These are phyloP conservation scores for Bipolaris victoriae DNA, from an alignment of 2,329 filamentous ascomycete species.

Conservation along the genomic window DNA sequence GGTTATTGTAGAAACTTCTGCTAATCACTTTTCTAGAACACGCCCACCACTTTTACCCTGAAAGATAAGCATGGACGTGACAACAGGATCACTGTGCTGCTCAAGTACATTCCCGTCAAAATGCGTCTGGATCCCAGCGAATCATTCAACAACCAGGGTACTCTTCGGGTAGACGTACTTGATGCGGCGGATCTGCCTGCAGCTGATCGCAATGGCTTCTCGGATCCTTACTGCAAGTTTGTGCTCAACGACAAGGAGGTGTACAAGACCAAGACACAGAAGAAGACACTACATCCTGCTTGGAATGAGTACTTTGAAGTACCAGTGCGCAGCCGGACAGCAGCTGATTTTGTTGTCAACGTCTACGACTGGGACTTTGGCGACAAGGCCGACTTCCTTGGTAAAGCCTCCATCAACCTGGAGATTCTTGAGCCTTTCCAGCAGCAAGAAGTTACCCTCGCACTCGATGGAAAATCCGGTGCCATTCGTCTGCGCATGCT, in stretches of 20 bases:
- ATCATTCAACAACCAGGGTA: constrained; percentile 99
- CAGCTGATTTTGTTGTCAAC: constrained; percentile 79
- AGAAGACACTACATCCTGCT: constrained; percentile 91
- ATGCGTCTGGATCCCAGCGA: constrained; percentile 95
- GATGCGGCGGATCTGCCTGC: constrained; percentile 88
- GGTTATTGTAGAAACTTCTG: constrained; percentile 8
- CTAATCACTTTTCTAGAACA: constrained; percentile 68
- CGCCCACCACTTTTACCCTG: constrained; percentile 80
- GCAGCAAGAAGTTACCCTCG: constrained; percentile 73
- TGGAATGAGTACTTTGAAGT: constrained; percentile 98
- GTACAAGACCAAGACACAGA: constrained; percentile 93
- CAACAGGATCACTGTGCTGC: constrained; percentile 84
- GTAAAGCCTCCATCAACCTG: constrained; percentile 75
- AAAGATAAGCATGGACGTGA: constrained; percentile 77
- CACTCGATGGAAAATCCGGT: constrained; percentile 88
- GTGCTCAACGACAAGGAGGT: constrained; percentile 86
- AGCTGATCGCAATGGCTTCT: constrained; percentile 94
- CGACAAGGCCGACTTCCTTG: constrained; percentile 91
- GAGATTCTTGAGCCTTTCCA: constrained; percentile 84
- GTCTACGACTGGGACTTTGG: constrained; percentile 98
- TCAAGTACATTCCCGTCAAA: constrained; percentile 92
- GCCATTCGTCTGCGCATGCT: constrained; percentile 80
- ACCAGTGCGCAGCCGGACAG: constrained; percentile 80
- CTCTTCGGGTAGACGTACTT: constrained; percentile 88
- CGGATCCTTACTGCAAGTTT: constrained; percentile 96